Conservation (phyloP, 2,329 filamentous ascomycete genomes). For the Aspergillus aculeatus region DNA sequence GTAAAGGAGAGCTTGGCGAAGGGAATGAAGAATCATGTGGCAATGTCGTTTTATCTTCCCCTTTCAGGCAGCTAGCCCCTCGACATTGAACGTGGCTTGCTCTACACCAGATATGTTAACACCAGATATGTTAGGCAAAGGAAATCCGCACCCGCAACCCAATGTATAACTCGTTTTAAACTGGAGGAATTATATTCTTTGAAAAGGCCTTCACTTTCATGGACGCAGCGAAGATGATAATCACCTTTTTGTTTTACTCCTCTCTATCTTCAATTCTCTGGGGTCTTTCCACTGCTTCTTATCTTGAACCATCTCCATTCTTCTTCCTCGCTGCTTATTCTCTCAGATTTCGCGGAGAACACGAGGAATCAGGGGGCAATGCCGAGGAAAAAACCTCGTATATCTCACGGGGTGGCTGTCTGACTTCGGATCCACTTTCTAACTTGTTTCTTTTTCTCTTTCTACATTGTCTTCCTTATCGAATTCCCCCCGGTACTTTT, state of each 20-base stretch:
- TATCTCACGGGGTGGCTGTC: too few relatives aligned
- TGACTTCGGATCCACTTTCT: constrained; percentile 11
- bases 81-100: not conserved
- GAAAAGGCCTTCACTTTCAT: not conserved
- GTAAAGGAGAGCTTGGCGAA: not conserved
- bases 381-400: too few relatives aligned
- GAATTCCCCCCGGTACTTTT: not conserved
- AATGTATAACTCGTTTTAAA: not conserved
- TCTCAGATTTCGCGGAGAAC: constrained; percentile 1
- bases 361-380: not conserved
- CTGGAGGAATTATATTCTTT: not conserved
- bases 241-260: not conserved
- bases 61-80: not conserved
- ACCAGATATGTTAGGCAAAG: not conserved
- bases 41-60: constrained; percentile 7
- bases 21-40: constrained; percentile 1
- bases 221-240: not conserved
- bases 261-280: not conserved
- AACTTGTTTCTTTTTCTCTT: constrained; percentile 14
- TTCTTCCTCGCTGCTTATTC: constrained; percentile 15
- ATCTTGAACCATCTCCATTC: not conserved
- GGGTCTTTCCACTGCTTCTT: not conserved
- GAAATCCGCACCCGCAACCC: not conserved
- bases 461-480: not conserved
- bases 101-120: not conserved